Evolutionary conservation across 371 early-diverging fungal genomes (phyloP), one percentile per base, ranked within the genome.

Genomic region (Apophysomyces ossiformis): DNA sequence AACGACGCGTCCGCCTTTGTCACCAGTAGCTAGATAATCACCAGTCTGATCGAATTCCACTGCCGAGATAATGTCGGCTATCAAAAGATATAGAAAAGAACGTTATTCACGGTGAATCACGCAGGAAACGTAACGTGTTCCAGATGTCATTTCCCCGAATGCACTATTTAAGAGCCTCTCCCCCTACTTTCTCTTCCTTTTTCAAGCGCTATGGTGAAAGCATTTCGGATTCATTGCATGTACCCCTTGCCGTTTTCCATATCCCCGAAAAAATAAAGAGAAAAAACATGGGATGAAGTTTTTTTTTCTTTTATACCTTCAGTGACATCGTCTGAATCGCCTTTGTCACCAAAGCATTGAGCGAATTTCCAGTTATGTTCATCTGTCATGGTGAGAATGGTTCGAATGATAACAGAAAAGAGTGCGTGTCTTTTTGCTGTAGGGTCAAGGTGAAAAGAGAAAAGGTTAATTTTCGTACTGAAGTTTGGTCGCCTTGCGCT

Each of bases 261-360:
- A 50, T 9, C 54, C 54, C 39, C 41, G 63, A 47, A 13, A 15
- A 32, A 38, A 46, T 7, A 37, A 35, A 18, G 38, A 56, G 54
- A 38, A 37, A 63, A 9, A 13, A 16, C 7, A 47, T 21, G 11
- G 21, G 21, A 50, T 18, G 21, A 50, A 50, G 21, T 21, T 26
- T n/a, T 16, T 21, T 50, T 16, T 21, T 16, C 16, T 32, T 50
- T 13, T n/a, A 77, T 89, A 96, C 98, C 98, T 89, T 98, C 98
- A 47, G 97, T 96, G 65, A 99, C 93, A 83, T 98, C 98, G 66
- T 96, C 95, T 61, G 95, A 90, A 64, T 99, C 99, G 54, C 96
- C 96, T 79, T 99, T 99, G 82, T 99, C 99, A 64, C 98, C 99
- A 88, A 99, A 99, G 83, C 97, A 98, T 81, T 99, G 99, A 59